phyloP scores from a whole-genome alignment of 768 basidiomycete species.

The Boletus rubescentipes region DNA sequence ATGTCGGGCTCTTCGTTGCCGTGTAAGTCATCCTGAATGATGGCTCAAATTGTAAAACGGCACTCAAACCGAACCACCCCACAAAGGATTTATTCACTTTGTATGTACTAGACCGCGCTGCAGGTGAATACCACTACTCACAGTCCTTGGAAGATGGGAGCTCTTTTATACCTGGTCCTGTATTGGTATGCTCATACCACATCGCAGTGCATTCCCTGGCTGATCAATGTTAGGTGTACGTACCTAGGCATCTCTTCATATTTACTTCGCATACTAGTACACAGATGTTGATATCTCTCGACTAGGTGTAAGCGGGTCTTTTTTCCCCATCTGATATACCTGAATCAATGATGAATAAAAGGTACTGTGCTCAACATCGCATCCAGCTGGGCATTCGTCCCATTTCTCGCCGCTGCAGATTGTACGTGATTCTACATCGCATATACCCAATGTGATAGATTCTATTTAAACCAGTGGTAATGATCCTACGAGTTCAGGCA shows the following conservation, averaged over 20 bases:
- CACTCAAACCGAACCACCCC: background rate
- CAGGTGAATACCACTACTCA: background rate
- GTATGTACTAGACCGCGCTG: background rate
- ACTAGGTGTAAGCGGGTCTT: background rate
- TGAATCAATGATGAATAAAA: background rate
- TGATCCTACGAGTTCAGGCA: background rate
- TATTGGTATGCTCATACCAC: background rate
- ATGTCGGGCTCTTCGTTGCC: background rate
- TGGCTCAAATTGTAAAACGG: background rate
- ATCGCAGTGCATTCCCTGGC: background rate
- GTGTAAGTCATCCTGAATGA: background rate
- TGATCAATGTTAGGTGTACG: background rate
- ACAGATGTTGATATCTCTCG: background rate
- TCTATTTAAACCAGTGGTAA: background rate
- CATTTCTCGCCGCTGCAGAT: constrained; percentile 1
- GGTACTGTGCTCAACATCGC: background rate
- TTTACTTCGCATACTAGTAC: background rate
- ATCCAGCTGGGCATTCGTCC: background rate
- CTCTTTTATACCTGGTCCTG: background rate
- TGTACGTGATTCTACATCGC: background rate
- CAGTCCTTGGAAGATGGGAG: background rate
- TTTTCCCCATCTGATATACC: background rate
- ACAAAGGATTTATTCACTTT: background rate
- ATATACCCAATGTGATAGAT: too few species aligned
- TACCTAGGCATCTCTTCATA: background rate